phyloP scores from a whole-genome alignment of 2,329 filamentous ascomycete genomes.

The Alternaria panax region DNA sequence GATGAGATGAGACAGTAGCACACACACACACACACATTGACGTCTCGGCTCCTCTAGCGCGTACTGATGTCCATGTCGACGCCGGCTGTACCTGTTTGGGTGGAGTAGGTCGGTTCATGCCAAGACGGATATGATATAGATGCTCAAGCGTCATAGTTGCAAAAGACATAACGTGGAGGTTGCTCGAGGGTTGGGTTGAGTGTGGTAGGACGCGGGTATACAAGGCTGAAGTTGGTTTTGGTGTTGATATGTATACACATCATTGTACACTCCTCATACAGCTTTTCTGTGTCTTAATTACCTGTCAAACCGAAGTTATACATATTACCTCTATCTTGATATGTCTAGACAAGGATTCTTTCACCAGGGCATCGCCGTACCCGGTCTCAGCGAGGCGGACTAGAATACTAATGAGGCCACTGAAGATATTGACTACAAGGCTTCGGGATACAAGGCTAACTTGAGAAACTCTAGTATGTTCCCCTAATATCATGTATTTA shows the following conservation, averaged over 20 bases:
- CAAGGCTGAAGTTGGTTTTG: not conserved
- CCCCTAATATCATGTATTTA: not conserved
- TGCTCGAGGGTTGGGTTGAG: not conserved
- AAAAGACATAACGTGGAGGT: slow-evolving; percentile 6
- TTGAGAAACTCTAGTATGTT: slow-evolving; percentile 56
- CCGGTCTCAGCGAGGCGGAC: slow-evolving; percentile 26
- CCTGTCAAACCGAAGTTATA: not conserved
- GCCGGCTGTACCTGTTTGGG: not conserved
- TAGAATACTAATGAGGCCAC: slow-evolving; percentile 35
- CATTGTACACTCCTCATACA: not conserved
- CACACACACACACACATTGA: not conserved
- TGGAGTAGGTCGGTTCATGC: not conserved
- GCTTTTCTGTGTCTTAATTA: no score
- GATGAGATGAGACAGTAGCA: not conserved
- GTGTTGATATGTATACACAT: not conserved
- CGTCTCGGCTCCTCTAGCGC: slow-evolving; percentile 5
- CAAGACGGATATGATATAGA: slow-evolving; percentile 8
- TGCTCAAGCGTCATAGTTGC: not conserved
- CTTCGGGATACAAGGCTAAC: slow-evolving; percentile 57
- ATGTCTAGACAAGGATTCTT: slow-evolving; percentile 16
- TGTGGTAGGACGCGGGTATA: not conserved
- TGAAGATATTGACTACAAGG: slow-evolving; percentile 29
- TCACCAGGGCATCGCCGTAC: slow-evolving; percentile 25
- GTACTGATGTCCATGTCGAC: not conserved
- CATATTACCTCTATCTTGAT: rapidly evolving